A percentile compares a stretch with the other conserved stretches of the same genome.
Evolutionary conservation across 805 yeast species (phyloP).

Genomic region (Kluyveromyces nonfermentans): DNA sequence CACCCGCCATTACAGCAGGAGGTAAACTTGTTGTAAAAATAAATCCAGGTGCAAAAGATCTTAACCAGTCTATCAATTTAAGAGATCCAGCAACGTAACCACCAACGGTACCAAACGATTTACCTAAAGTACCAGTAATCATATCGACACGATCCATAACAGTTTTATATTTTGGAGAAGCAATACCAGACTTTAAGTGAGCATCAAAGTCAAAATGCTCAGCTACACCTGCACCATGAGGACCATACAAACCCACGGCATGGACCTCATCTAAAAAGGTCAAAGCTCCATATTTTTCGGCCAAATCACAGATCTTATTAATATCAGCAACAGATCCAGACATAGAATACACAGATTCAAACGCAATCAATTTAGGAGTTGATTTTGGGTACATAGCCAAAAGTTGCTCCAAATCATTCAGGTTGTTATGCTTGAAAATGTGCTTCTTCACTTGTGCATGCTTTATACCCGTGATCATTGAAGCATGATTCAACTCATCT

Average conservation of each 20-base stretch:
- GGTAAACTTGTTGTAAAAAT: conserved; percentile 95
- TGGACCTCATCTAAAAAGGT: conserved; percentile 98
- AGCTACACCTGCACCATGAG: conserved; percentile 99
- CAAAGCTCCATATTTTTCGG: conserved; percentile 94
- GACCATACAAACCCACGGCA: conserved; percentile 98
- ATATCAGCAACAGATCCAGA: conserved; percentile 96
- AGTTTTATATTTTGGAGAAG: conserved; percentile 43
- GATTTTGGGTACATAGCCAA: conserved; percentile 73
- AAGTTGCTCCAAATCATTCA: conserved; percentile 70
- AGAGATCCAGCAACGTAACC: conserved; percentile 92
- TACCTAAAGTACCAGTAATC: conserved; percentile 96
- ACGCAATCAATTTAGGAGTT: conserved; percentile 92
- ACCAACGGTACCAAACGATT: conserved; percentile 95
- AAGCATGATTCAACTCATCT: conserved; percentile 92
- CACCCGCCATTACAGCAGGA: conserved; percentile 97
- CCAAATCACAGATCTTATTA: conserved; percentile 84
- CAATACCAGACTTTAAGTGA: conserved; percentile 60
- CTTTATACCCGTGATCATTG: conserved; percentile 93
- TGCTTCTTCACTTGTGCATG: conserved; percentile 86
- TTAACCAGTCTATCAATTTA: conserved; percentile 82
- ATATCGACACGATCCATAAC: conserved; percentile 88
- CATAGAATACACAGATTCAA: conserved; percentile 97
- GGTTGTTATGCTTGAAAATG: conserved; percentile 84
- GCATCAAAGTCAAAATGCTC: conserved; percentile 88
- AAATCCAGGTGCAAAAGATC: conserved; percentile 95